phyloP scores from a whole-genome alignment of 768 basidiomycete genomes.

The Pleurotus tuber-regium region DNA sequence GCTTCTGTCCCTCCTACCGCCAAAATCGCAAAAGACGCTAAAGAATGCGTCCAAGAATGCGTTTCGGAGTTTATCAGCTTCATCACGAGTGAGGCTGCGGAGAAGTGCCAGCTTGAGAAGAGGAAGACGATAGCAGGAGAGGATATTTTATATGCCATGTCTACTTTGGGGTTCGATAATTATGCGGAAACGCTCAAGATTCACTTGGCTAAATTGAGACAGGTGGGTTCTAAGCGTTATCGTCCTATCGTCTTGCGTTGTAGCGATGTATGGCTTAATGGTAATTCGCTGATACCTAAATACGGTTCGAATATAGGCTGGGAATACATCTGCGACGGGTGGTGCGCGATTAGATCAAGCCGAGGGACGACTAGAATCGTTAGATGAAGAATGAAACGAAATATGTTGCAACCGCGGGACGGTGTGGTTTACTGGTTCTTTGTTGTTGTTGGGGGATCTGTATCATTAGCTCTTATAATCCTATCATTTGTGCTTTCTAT shows the following conservation, averaged over 20 bases:
- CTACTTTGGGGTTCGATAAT: slow-evolving; percentile 88
- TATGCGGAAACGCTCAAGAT: slow-evolving; percentile 92
- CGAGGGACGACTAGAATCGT: slow-evolving; percentile 1
- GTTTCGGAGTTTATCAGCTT: slow-evolving; percentile 98
- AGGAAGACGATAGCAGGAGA: slow-evolving; percentile 98
- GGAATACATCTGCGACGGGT: slow-evolving; percentile 1
- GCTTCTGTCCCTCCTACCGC: slow-evolving; percentile 83
- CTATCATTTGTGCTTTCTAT: no score
- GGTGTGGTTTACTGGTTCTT: no score
- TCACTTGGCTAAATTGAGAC: slow-evolving; percentile 85
- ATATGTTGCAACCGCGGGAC: no score
- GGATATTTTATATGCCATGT: slow-evolving; percentile 96
- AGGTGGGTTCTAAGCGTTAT: slow-evolving; percentile 37
- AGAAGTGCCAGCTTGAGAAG: slow-evolving; percentile 92
- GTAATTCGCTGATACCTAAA: no score
- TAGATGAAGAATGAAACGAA: slow-evolving; percentile 6
- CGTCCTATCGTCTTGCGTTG: neutral
- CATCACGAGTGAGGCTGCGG: slow-evolving; percentile 95
- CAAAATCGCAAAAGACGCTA: slow-evolving; percentile 97
- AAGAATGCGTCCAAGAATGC: slow-evolving; percentile 98
- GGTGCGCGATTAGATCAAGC: slow-evolving; percentile 1
- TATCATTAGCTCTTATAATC: no score
- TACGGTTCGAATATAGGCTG: neutral
- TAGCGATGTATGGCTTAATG: neutral
- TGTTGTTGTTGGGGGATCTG: no score